Conservation (phyloP, 1,284 basidiomycete genomes). For the Quambalaria eucalypti region DNA sequence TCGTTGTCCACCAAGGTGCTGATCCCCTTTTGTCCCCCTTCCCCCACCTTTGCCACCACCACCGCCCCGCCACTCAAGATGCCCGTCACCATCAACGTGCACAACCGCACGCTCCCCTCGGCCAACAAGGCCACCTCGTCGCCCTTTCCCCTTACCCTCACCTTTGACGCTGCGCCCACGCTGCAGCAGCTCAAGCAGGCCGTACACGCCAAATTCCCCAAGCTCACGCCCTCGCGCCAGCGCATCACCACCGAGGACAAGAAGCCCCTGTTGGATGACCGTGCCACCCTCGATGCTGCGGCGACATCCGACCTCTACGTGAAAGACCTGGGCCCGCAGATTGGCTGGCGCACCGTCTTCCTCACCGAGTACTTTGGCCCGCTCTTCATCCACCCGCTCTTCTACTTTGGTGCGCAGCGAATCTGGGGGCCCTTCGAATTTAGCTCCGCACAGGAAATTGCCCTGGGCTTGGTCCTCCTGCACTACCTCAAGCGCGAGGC, state of each 20-base stretch:
- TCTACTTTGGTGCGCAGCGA: slow-evolving; percentile 64
- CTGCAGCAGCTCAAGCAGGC: slow-evolving; percentile 31
- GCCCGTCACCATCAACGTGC: slow-evolving; percentile 21
- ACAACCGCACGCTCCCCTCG: slow-evolving; percentile 15
- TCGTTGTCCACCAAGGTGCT: too few relatives aligned
- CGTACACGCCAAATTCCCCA: slow-evolving; percentile 17
- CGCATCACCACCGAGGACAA: slow-evolving; percentile 37
- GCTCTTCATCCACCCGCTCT: slow-evolving; percentile 76
- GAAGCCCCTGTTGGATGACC: slow-evolving; percentile 31
- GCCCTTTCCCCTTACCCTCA: slow-evolving; percentile 24
- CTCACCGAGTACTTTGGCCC: slow-evolving; percentile 58
- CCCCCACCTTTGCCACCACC: too few relatives aligned
- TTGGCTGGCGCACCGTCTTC: slow-evolving; percentile 45
- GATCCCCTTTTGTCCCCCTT: too few relatives aligned
- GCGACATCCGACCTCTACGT: slow-evolving; percentile 17
- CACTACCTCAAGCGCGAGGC: slow-evolving; percentile 89
- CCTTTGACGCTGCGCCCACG: slow-evolving; percentile 20
- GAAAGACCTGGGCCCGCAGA: slow-evolving; percentile 44
- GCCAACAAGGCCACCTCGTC: slow-evolving; percentile 25
- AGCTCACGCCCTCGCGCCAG: slow-evolving; percentile 29
- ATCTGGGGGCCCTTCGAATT: slow-evolving; percentile 64
- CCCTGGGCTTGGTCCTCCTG: slow-evolving; percentile 66
- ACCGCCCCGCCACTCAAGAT: slow-evolving; percentile 5
- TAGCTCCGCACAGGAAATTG: slow-evolving; percentile 70
- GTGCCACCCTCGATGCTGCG: slow-evolving; percentile 16